Conservation (phyloP, 176 grass and related monocot genomes). For the Lolium rigidum region DNA sequence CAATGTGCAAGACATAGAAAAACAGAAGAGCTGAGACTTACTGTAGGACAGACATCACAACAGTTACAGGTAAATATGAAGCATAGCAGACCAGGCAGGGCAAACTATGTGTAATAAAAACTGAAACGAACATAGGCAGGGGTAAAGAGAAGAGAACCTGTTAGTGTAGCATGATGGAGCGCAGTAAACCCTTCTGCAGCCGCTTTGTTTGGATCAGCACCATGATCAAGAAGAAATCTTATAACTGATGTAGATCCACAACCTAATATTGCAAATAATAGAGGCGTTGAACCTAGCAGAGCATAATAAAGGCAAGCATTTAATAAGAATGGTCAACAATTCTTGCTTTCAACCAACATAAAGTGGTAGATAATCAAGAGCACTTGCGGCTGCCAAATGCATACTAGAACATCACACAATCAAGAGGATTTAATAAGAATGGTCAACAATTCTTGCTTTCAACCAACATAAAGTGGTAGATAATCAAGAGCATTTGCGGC, state of each 20-base stretch:
- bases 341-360: background rate
- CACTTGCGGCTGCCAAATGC: background rate
- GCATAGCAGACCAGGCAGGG: background rate
- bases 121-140: background rate
- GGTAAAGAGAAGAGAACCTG: slow-evolving; percentile 20
- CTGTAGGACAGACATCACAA: background rate
- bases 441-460: background rate
- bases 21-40: background rate
- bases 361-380: background rate
- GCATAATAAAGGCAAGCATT: slow-evolving; percentile 5
- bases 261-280: slow-evolving; percentile 14
- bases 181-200: background rate
- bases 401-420: background rate
- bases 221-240: slow-evolving; percentile 10
- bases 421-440: background rate
- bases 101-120: background rate
- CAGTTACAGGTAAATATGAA: background rate
- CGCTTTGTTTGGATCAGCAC: slow-evolving; percentile 28
- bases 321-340: background rate
- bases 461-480: background rate
- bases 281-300: slow-evolving; percentile 1
- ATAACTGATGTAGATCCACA: background rate
- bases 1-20: background rate
- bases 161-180: background rate
- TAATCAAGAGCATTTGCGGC: background rate